Base-by-base conservation (phyloP, 225 moss, liverwort and hornwort genomes). In the Neckera pumila region DNA sequence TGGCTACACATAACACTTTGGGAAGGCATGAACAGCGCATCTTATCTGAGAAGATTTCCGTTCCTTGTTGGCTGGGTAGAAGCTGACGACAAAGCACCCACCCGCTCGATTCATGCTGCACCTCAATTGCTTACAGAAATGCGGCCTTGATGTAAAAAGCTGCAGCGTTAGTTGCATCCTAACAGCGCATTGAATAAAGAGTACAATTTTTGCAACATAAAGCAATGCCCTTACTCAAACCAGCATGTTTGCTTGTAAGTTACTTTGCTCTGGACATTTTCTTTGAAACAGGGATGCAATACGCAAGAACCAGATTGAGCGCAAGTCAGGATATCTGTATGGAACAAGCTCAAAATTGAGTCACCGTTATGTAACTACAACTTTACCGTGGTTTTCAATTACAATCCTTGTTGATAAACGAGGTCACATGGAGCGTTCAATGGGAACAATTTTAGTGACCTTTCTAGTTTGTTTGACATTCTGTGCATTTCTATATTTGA, bases 401-500 rank as follows among this genome's bases (percentile, higher is more conserved):
- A 65, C 77, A 87, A 71, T 77, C 38, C 58, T 72, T 23, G 71
- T 58, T 72, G 38, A 65, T 25, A 43, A 71, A 84, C 23, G 36
- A 65, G 72, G 81, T 84, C 71, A 84, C 71, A 69, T 86, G 47
- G 47, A 57, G 75, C 57, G 90, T 81, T 87, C 64, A 87, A 77
- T 57, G 54, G 80, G 86, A 92, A 92, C 86, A 84, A 33, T 56
- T 66, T 22, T 15, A 27, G 58, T 84, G 65, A 38, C 58, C 40
- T 76, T 81, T 74, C 79, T 65, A 64, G 47, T 53, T 78, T 74
- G 60, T 82, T 65, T 65, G 79, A 88, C 83, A 88, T 64, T 85
- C 84, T 88, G 81, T 80, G 79, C 75, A 61, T 88, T 61, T 61
- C 90, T 80, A 53, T 86, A 83, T 79, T 79, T 79, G 86, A 88